Evolutionary conservation across 495 filamentous ascomycete species (phyloP).

Genomic region (Lasiosphaeria hispida): DNA sequence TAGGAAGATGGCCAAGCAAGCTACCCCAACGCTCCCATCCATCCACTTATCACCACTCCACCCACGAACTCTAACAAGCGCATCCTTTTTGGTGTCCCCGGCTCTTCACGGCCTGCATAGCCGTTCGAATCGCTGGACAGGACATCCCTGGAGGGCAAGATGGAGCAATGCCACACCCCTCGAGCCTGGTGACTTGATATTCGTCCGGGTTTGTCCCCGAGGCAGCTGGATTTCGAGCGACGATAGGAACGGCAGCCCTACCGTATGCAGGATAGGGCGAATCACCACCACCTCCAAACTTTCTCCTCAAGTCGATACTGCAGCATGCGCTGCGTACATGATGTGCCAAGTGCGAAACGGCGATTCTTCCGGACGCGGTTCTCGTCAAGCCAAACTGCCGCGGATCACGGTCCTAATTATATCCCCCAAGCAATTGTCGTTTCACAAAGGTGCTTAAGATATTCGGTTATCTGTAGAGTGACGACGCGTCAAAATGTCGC

Average conservation of each 20-base stretch:
- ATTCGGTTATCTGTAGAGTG: no score
- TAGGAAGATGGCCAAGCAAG: no score
- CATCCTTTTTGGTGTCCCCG: slow-evolving; percentile 1
- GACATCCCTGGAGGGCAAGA: slow-evolving; percentile 19
- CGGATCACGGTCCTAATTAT: slow-evolving; percentile 1
- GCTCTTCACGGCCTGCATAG: slow-evolving; percentile 26
- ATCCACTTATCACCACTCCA: no score
- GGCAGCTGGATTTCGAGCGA: no score
- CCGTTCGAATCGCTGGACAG: slow-evolving; percentile 17
- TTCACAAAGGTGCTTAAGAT: not conserved
- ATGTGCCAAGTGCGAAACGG: not conserved
- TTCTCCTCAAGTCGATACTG: no score
- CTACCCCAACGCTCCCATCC: no score
- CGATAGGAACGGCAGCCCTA: no score
- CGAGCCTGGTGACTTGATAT: not conserved
- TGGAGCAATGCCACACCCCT: slow-evolving; percentile 29
- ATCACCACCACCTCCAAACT: no score
- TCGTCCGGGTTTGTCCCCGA: no score
- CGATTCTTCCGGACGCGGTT: not conserved
- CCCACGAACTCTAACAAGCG: no score
- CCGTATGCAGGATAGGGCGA: no score
- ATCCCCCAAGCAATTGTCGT: not conserved
- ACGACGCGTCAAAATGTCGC: no score
- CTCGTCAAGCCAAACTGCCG: not conserved
- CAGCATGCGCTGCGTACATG: not conserved